These are phyloP conservation scores for Scedosporium apiospermum DNA, from an alignment of 2,329 filamentous ascomycete species.

Conservation along the genomic window DNA sequence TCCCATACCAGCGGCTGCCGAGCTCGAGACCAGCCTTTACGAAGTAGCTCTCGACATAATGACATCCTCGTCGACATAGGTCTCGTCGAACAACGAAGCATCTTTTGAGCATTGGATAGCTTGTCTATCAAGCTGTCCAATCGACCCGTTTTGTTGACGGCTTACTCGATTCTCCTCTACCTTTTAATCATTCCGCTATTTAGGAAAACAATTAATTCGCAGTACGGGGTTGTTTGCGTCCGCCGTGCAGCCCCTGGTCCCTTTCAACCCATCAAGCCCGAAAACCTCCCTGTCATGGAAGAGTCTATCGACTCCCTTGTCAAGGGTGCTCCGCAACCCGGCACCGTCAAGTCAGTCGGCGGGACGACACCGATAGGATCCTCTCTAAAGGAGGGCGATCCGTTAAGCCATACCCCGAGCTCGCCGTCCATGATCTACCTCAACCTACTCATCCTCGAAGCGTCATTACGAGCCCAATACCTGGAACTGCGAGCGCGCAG, in stretches of 20 bases:
- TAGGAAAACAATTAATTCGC: not conserved
- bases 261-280: not conserved
- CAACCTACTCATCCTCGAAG: slow-evolving; percentile 94
- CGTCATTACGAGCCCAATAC: slow-evolving; percentile 85
- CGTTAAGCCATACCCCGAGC: slow-evolving; percentile 73
- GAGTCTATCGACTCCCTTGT: slow-evolving; percentile 72
- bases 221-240: not conserved
- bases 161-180: too few relatives aligned
- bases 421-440: slow-evolving; percentile 95
- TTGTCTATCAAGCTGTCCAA: not conserved
- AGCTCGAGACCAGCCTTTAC: not conserved
- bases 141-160: too few relatives aligned
- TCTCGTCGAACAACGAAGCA: not conserved
- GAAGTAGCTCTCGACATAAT: too few relatives aligned
- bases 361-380: slow-evolving; percentile 2
- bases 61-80: too few relatives aligned
- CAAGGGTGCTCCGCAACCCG: slow-evolving; percentile 71
- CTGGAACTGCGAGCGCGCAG: slow-evolving; percentile 79
- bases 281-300: not conserved
- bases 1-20: not conserved
- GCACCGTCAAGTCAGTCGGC: slow-evolving; percentile 32
- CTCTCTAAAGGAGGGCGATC: slow-evolving; percentile 47
- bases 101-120: not conserved
- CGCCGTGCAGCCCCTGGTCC: not conserved
- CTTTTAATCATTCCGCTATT: too few relatives aligned